Evolutionary conservation across 108 stramenopile genomes (phyloP), one percentile per base, ranked within the genome.

Genomic region (Schizochytrium sp.): DNA sequence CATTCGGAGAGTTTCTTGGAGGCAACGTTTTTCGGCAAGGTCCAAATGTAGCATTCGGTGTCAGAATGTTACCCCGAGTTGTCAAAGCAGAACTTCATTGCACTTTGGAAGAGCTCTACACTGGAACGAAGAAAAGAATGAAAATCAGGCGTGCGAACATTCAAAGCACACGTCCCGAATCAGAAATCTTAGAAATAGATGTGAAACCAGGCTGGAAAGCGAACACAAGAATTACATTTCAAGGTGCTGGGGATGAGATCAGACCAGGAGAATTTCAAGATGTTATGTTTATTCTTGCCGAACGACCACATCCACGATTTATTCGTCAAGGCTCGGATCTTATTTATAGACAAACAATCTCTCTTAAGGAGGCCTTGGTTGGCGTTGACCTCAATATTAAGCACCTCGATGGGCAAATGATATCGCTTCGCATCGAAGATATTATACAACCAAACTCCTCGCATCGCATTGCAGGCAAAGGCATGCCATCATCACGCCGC

Each of bases 141-240:
- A 95, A 95, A 10, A 94, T 97, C 60, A 97, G 95, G 60, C 95
- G 98, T n/a, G 96, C 96, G 89, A 42, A 92, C 7, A 38, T 91
- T 12, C 8, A 50, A 46, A 49, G 53, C 13, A n/a, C 47, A 10
- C 76, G 76, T n/a, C 76, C 76, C 10, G 96, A 97, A 88, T 93
- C 96, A 59, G 92, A 96, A 89, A 94, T 95, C 10, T 89, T 98
- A 61, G 97, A 97, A 87, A 95, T 98, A 28, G 94, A 95, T 61
- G 94, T 99, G 61, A 97, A 98, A 88, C 97, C 97, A 90, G 99
- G 99, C 4, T 96, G 96, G 96, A 93, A 95, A 61, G 94, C 97
- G 87, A 95, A 97, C 87, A 95, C 98, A 58, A 96, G 95, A 64
- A 95, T 99, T 91, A 96, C 96, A 45, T 98, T 98, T 88, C 88